Conservation (phyloP, 305 asterid species). For the Caryopteris hybrid region DNA sequence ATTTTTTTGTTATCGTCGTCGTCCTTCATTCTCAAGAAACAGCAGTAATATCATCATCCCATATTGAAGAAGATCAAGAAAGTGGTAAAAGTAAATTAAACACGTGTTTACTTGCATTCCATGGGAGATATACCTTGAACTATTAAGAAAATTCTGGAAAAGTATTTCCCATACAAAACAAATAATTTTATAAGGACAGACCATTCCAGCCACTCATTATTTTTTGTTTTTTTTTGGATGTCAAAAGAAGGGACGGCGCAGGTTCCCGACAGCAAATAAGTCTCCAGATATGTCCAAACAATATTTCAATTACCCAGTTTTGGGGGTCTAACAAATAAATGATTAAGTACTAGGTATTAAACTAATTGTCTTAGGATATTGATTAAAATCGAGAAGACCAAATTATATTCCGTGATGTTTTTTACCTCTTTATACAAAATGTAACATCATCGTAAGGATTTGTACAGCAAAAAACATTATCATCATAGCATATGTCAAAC, state of each 20-base stretch:
- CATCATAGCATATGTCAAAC: slow-evolving; percentile 15
- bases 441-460: not conserved
- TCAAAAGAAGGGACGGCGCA: slow-evolving; percentile 20
- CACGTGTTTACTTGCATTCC: not conserved
- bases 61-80: not conserved
- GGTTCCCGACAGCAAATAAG: slow-evolving; percentile 10
- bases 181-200: not conserved
- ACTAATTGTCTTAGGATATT: not conserved
- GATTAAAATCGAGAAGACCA: not conserved
- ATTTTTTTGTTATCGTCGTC: too few species aligned
- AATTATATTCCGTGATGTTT: not conserved
- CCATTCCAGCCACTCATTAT: not conserved
- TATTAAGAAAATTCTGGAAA: too few species aligned
- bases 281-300: slow-evolving; percentile 11
- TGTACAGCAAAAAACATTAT: slow-evolving; percentile 14
- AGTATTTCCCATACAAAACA: too few species aligned
- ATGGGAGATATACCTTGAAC: not conserved
- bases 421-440: not conserved
- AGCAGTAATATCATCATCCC: not conserved
- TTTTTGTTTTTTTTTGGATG: not conserved
- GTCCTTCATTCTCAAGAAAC: not conserved
- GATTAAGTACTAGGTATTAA: not conserved
- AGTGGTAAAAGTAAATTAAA: too few species aligned
- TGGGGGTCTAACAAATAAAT: slow-evolving; percentile 10
- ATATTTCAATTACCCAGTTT: not conserved